Evolutionary conservation across 768 basidiomycete genomes (phyloP).

Genomic region (Pseudohyphozyma bogoriensis): DNA sequence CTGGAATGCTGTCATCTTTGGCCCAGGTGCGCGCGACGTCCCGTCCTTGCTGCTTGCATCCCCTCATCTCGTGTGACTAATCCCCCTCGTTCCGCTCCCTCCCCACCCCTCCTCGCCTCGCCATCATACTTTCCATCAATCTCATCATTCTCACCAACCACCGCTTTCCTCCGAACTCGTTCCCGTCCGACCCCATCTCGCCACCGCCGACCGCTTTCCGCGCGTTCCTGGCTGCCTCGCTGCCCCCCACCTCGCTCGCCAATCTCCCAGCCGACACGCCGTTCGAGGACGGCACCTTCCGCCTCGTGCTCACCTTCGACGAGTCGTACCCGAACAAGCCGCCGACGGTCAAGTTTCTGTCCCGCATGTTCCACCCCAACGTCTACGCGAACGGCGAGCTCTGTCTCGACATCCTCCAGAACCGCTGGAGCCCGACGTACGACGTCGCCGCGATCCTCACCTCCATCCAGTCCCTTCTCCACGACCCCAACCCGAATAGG

Average conservation of each 20-base stretch:
- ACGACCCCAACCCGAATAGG: slow-evolving; percentile 92
- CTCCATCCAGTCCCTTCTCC: slow-evolving; percentile 84
- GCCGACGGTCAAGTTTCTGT: slow-evolving; percentile 87
- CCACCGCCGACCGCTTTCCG: no score
- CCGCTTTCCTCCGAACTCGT: no score
- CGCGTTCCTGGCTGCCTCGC: no score
- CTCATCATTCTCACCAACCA: no score
- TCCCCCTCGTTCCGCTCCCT: no score
- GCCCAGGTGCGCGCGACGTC: slow-evolving; percentile 61
- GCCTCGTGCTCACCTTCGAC: slow-evolving; percentile 86
- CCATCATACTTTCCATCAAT: no score
- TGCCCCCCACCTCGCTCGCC: no score
- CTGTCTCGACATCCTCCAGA: slow-evolving; percentile 96
- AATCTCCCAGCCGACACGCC: slow-evolving; percentile 77
- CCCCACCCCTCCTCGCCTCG: no score
- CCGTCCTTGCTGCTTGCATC: no score
- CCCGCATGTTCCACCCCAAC: slow-evolving; percentile 92
- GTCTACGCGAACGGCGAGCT: slow-evolving; percentile 98
- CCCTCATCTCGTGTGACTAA: no score
- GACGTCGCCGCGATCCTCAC: slow-evolving; percentile 98
- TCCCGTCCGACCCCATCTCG: no score
- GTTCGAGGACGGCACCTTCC: slow-evolving; percentile 98
- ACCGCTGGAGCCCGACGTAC: slow-evolving; percentile 97
- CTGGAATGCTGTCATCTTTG: slow-evolving; percentile 99
- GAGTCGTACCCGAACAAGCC: slow-evolving; percentile 99